These are phyloP conservation scores for Prunus salicina DNA, from an alignment of 306 rosid genomes.

Conservation along the genomic window DNA sequence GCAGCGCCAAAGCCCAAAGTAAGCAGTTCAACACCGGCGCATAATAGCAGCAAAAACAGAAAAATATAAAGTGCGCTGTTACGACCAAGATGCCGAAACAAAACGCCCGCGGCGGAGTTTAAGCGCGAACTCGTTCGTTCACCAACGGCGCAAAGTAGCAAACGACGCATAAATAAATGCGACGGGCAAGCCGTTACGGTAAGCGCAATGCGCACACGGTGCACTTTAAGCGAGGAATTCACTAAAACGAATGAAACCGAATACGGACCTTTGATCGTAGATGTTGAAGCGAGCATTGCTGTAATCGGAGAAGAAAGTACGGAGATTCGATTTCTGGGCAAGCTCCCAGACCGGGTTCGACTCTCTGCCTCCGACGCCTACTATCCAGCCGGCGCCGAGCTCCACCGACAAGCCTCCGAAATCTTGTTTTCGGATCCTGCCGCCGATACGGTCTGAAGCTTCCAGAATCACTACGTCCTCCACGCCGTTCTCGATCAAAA, in stretches of 20 bases:
- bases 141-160: background rate
- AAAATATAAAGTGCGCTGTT: background rate
- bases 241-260: background rate
- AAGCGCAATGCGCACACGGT: background rate
- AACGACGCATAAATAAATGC: background rate
- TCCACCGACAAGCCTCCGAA: slow-evolving; percentile 88
- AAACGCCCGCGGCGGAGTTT: background rate
- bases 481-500: slow-evolving; percentile 64
- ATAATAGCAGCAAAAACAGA: background rate
- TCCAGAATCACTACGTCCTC: slow-evolving; percentile 75
- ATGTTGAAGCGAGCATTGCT: slow-evolving; percentile 89
- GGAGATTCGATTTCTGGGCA: slow-evolving; percentile 59
- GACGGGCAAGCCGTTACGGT: background rate
- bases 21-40: background rate
- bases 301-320: slow-evolving; percentile 87
- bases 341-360: slow-evolving; percentile 92
- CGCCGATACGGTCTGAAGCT: slow-evolving; percentile 93
- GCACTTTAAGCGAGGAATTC: background rate
- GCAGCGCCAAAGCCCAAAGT: background rate
- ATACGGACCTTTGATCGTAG: slow-evolving; percentile 73
- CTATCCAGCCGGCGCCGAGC: slow-evolving; percentile 99
- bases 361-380: slow-evolving; percentile 83
- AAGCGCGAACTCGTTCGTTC: background rate
- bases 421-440: slow-evolving; percentile 73
- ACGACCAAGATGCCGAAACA: background rate